A percentile compares a stretch with the other conserved stretches of the same genome.
Conservation (phyloP, 106 monocot genomes). For the Dendrobium huoshanense region DNA sequence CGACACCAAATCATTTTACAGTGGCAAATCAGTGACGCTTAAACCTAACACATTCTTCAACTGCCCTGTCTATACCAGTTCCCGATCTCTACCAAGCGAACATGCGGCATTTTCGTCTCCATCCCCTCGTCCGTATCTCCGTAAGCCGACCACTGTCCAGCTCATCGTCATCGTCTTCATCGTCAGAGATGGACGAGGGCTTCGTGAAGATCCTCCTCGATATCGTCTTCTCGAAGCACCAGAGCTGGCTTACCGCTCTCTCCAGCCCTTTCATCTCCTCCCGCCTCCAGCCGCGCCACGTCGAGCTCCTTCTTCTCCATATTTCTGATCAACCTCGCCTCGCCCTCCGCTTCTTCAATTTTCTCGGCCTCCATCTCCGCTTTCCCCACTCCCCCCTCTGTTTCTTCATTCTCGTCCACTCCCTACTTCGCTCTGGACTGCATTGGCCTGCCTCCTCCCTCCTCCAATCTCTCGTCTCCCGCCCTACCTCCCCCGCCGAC, state of each 20-base stretch:
- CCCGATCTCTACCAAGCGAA: background rate
- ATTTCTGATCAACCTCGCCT: slow-evolving; percentile 33
- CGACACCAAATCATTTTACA: background rate
- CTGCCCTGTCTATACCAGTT: background rate
- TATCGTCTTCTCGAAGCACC: slow-evolving; percentile 41
- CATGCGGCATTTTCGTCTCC: background rate
- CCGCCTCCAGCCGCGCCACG: slow-evolving; percentile 48
- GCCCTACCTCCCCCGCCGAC: slow-evolving; percentile 17
- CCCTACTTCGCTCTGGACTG: slow-evolving; percentile 35
- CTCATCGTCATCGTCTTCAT: background rate
- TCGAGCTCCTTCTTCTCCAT: slow-evolving; percentile 50
- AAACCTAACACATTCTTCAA: background rate
- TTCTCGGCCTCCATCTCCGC: slow-evolving; percentile 46
- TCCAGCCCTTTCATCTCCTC: slow-evolving; percentile 39
- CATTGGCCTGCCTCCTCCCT: slow-evolving; percentile 52
- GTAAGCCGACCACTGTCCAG: background rate
- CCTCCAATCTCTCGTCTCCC: slow-evolving; percentile 40
- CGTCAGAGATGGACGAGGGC: slow-evolving; percentile 23
- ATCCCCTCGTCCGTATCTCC: background rate
- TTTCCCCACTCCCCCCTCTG: slow-evolving; percentile 54
- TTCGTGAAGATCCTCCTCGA: slow-evolving; percentile 52
- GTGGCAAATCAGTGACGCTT: background rate
- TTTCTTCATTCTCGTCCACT: slow-evolving; percentile 44
- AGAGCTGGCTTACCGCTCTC: slow-evolving; percentile 50
- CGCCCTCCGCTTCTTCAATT: slow-evolving; percentile 68